These are phyloP conservation scores for Rhizopogon vesiculosus DNA, from an alignment of 768 basidiomycete genomes.

Conservation along the genomic window DNA sequence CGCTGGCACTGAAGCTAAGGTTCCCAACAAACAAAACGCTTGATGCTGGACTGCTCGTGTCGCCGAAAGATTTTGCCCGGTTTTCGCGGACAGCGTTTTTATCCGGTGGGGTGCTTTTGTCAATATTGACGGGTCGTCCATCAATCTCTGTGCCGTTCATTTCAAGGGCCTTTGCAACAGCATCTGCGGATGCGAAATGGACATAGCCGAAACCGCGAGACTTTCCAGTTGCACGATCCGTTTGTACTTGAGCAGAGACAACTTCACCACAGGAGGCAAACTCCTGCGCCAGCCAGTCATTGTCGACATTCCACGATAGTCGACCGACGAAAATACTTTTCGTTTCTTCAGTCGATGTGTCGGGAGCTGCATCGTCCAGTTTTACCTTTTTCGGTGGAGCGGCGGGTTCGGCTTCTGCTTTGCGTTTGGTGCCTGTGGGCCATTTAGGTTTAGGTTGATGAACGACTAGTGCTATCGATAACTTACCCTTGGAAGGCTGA, in stretches of 20 bases:
- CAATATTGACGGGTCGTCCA: conserved; percentile 83
- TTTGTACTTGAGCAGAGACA: conserved; percentile 82
- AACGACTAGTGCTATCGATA: neutral
- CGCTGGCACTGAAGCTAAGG: conserved; percentile 71
- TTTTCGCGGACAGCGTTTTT: conserved; percentile 55
- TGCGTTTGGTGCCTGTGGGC: conserved; percentile 59
- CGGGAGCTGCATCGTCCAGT: conserved; percentile 42
- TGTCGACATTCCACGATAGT: conserved; percentile 95
- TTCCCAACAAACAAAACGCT: conserved; percentile 88
- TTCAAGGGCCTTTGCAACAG: conserved; percentile 76
- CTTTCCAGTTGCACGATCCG: conserved; percentile 75
- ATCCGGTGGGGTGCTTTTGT: conserved; percentile 66
- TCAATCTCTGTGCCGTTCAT: conserved; percentile 89
- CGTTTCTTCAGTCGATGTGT: conserved; percentile 38
- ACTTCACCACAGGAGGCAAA: conserved; percentile 89
- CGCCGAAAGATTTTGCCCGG: conserved; percentile 74
- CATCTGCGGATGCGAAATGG: conserved; percentile 63
- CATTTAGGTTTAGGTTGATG: conserved; percentile 4
- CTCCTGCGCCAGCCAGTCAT: conserved; percentile 89
- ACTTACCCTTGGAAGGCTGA: conserved; percentile 35
- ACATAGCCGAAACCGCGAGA: conserved; percentile 87
- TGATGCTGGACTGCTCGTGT: conserved; percentile 61
- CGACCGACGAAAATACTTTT: conserved; percentile 87
- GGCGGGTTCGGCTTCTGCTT: conserved; percentile 61
- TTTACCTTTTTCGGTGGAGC: conserved; percentile 80